Evolutionary conservation across 208 protist species (phyloP).

Genomic region (Trypanosoma caninum): DNA sequence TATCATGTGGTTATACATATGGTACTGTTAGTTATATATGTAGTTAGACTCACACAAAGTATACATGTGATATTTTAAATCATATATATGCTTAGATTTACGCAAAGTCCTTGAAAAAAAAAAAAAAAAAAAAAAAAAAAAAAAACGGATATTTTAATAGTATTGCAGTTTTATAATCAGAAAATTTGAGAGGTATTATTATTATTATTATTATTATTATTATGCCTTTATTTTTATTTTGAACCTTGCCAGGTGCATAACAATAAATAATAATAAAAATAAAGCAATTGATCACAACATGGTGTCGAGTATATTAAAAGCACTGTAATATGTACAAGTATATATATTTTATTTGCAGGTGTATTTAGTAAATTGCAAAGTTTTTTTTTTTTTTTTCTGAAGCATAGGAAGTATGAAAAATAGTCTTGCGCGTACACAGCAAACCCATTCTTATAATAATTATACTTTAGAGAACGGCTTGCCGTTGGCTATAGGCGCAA

Average conservation of each 20-base stretch:
- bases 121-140: too few species aligned
- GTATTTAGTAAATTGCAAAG: too few species aligned
- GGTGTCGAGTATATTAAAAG: constrained; percentile 6
- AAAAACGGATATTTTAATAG: too few species aligned
- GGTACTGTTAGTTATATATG: too few species aligned
- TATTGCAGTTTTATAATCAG: neutral
- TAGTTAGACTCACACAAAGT: too few species aligned
- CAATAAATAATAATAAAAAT: constrained; percentile 7
- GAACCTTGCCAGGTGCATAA: neutral
- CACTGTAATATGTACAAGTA: constrained; percentile 4
- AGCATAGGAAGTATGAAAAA: constrained; percentile 59
- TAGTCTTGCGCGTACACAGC: constrained; percentile 61
- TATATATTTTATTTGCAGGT: constrained; percentile 5
- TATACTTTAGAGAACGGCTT: constrained; percentile 65
- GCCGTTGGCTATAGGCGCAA: constrained; percentile 72
- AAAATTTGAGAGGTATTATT: neutral
- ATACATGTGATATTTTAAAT: too few species aligned
- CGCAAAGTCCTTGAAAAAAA: too few species aligned
- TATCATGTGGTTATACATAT: too few species aligned
- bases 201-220: constrained; percentile 4
- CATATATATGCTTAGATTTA: too few species aligned
- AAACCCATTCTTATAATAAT: constrained; percentile 54
- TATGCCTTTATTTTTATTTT: neutral
- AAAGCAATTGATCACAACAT: too few species aligned
- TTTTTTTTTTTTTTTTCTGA: constrained; percentile 17